Evolutionary conservation across 208 protist genomes (phyloP).

Genomic region (Balamuthia mandrillaris): DNA sequence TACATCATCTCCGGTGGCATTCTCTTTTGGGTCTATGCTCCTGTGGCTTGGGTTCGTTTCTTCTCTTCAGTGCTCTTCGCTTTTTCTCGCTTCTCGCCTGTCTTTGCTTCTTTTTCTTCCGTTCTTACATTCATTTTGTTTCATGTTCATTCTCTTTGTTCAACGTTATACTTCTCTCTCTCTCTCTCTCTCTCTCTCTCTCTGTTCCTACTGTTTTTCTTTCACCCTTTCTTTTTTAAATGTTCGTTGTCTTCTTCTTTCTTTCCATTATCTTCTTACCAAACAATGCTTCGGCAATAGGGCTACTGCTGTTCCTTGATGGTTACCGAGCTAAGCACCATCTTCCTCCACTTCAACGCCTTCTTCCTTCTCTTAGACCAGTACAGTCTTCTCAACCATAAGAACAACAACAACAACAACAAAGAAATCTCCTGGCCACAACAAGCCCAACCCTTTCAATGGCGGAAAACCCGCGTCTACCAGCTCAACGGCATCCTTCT

Average conservation of each 20-base stretch:
- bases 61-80: no score
- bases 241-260: no score
- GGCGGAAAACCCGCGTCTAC: no score
- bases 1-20: neutral
- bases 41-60: neutral
- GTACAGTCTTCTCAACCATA: no score
- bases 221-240: no score
- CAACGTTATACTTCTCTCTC: neutral
- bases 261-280: no score
- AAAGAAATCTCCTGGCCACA: no score
- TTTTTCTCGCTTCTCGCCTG: no score
- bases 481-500: neutral
- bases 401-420: no score
- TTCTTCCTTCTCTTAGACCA: neutral
- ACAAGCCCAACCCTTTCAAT: no score
- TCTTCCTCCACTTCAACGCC: slow-evolving; percentile 18
- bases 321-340: slow-evolving; percentile 10
- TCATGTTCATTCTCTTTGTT: neutral
- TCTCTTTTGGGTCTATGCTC: neutral
- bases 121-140: neutral
- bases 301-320: neutral
- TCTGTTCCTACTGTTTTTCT: neutral
- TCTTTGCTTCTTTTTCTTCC: no score
- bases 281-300: no score
- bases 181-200: neutral